Conservation (phyloP, 371 early-diverging fungal genomes). For the Mortierella sp. region DNA sequence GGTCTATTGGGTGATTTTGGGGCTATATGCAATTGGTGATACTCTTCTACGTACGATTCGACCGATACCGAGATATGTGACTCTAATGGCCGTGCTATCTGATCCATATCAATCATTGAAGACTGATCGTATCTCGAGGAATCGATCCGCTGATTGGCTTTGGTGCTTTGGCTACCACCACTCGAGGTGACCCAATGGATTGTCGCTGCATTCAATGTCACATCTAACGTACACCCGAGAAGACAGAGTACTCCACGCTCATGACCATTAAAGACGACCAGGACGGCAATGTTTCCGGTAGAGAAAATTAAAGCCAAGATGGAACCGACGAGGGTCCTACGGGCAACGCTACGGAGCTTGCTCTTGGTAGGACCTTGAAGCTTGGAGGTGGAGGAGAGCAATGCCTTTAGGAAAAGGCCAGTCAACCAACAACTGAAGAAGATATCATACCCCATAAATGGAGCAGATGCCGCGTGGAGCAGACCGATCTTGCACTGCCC, state of each 20-base stretch:
- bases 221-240: slow-evolving; percentile 68
- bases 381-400: slow-evolving; percentile 54
- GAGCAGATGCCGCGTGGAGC: slow-evolving; percentile 57
- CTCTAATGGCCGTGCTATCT: background rate
- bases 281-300: slow-evolving; percentile 62
- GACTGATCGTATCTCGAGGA: background rate
- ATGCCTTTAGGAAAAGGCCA: slow-evolving; percentile 60
- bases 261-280: slow-evolving; percentile 59
- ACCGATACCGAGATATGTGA: background rate
- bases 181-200: slow-evolving; percentile 66
- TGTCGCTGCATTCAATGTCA: slow-evolving; percentile 67
- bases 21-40: background rate
- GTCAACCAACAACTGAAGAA: slow-evolving; percentile 60
- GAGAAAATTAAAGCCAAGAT: slow-evolving; percentile 63
- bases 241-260: slow-evolving; percentile 67
- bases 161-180: background rate
- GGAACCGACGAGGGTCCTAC: slow-evolving; percentile 65
- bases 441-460: slow-evolving; percentile 60
- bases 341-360: slow-evolving; percentile 62
- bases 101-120: background rate
- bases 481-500: slow-evolving; percentile 70
- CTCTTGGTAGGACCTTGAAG: slow-evolving; percentile 60
- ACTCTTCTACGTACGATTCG: slow-evolving; percentile 1
- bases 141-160: background rate
- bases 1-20: background rate